These are phyloP conservation scores for Plenodomus tracheiphilus DNA, from an alignment of 2,329 filamentous ascomycete species.

Conservation along the genomic window DNA sequence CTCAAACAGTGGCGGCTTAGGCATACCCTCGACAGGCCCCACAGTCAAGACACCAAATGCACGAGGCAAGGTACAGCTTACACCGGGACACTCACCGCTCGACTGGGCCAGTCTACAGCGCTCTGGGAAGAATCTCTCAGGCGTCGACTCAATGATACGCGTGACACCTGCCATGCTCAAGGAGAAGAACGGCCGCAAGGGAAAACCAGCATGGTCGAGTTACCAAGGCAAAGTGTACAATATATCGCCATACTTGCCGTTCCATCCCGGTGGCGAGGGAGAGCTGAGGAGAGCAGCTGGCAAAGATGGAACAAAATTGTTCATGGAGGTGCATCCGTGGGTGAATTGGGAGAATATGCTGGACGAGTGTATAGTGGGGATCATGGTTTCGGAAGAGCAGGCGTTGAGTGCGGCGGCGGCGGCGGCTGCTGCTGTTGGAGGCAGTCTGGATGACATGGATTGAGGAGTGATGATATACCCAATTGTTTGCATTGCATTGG, in stretches of 20 bases:
- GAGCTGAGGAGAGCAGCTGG: slow-evolving; percentile 78
- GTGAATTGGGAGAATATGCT: slow-evolving; percentile 71
- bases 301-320: slow-evolving; percentile 68
- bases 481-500: slow-evolving; percentile 11
- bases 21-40: slow-evolving; percentile 30
- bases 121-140: slow-evolving; percentile 58
- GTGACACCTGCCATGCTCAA: slow-evolving; percentile 84
- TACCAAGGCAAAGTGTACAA: slow-evolving; percentile 94
- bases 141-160: slow-evolving; percentile 61
- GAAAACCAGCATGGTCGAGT: slow-evolving; percentile 86
- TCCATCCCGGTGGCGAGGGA: slow-evolving; percentile 83
- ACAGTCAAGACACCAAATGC: slow-evolving; percentile 46
- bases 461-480: slow-evolving; percentile 45
- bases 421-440: too few species aligned
- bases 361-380: slow-evolving; percentile 63
- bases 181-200: slow-evolving; percentile 77
- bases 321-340: slow-evolving; percentile 68
- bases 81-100: slow-evolving; percentile 90
- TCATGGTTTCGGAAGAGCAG: slow-evolving; percentile 61
- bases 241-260: slow-evolving; percentile 83
- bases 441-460: slow-evolving; percentile 63
- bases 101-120: slow-evolving; percentile 92
- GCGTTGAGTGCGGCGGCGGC: slow-evolving; percentile 11
- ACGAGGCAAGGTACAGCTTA: slow-evolving; percentile 71
- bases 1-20: slow-evolving; percentile 46